Conservation (phyloP, 306 rosid species). For the Cucurbita ficifolia region DNA sequence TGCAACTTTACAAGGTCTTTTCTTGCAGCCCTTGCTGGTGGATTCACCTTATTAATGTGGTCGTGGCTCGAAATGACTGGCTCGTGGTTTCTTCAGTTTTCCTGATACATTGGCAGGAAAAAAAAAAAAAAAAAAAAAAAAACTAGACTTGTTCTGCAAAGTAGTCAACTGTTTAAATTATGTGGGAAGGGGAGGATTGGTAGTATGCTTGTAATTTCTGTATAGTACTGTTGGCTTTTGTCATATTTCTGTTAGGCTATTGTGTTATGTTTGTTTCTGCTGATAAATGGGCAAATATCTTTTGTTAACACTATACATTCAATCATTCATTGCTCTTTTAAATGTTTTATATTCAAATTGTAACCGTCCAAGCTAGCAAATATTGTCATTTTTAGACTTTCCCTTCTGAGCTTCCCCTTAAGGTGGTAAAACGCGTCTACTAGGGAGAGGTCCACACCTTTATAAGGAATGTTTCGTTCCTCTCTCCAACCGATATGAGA, state of each 20-base stretch:
- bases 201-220: slow-evolving; percentile 44
- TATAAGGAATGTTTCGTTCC: too few relatives aligned
- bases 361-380: too few relatives aligned
- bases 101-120: not conserved
- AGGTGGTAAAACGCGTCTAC: too few relatives aligned
- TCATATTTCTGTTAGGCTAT: not conserved
- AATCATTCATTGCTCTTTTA: not conserved
- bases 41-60: not conserved
- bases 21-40: not conserved
- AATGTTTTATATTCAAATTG: not conserved
- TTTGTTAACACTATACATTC: not conserved
- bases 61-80: not conserved
- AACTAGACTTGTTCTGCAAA: slow-evolving; percentile 28
- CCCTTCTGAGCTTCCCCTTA: too few relatives aligned
- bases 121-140: too few relatives aligned
- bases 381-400: too few relatives aligned
- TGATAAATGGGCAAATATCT: not conserved
- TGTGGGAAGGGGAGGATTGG: slow-evolving; percentile 29
- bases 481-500: too few relatives aligned
- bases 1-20: not conserved
- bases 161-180: slow-evolving; percentile 14
- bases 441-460: too few relatives aligned
- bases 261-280: not conserved
- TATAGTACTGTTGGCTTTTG: slow-evolving; percentile 6
- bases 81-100: not conserved